Conservation (phyloP, 805 yeast genomes). For the Pichia eremophila region DNA sequence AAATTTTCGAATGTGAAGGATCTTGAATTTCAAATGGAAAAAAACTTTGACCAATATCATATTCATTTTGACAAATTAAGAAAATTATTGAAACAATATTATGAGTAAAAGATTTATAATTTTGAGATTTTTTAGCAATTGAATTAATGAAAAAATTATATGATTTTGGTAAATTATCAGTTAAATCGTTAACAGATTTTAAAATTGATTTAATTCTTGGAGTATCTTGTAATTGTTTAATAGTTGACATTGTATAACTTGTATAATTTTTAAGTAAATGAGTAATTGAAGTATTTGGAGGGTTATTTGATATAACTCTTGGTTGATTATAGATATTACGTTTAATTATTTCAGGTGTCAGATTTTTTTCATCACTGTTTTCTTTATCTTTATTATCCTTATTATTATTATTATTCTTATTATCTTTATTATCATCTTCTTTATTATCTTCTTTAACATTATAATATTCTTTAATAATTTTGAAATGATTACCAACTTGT, state of each 20-base stretch:
- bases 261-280: conserved; percentile 18
- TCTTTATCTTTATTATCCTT: too few relatives aligned
- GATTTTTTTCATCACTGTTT: too few relatives aligned
- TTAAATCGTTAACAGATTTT: conserved; percentile 76
- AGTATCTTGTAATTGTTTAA: conserved; percentile 86
- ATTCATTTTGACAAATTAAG: conserved; percentile 54
- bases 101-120: conserved; percentile 7
- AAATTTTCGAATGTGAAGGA: conserved; percentile 3
- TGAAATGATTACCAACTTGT: conserved; percentile 52
- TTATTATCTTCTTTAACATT: conserved; percentile 1
- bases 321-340: background rate
- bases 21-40: conserved; percentile 13
- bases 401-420: too few relatives aligned
- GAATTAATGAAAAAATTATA: conserved; percentile 34
- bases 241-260: conserved; percentile 33
- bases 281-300: conserved; percentile 1
- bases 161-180: conserved; percentile 37
- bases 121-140: conserved; percentile 5
- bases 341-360: background rate
- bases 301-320: background rate
- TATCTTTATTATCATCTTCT: background rate
- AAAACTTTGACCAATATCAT: conserved; percentile 23
- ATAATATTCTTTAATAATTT: conserved; percentile 20
- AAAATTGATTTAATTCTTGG: conserved; percentile 85
- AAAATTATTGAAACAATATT: conserved; percentile 76